Evolutionary conservation across 352 stramenopile species (phyloP).

Genomic region (Elongisporangium senticosum): DNA sequence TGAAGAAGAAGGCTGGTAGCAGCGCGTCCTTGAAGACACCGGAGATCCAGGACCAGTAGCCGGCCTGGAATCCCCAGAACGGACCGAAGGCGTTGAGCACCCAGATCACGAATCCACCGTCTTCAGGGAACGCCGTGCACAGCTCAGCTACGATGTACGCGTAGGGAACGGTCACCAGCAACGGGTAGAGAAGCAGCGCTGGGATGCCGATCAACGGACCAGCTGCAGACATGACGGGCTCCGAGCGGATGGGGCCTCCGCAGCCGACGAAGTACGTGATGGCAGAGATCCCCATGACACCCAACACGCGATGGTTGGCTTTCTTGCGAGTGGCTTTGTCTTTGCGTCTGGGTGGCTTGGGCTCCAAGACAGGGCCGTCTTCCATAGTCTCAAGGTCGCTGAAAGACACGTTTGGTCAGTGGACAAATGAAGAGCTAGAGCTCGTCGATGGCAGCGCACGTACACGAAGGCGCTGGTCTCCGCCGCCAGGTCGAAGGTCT

Average conservation of each 20-base stretch:
- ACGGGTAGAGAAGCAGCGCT: constrained; percentile 47
- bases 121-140: constrained; percentile 65
- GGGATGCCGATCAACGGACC: constrained; percentile 53
- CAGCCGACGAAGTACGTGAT: constrained; percentile 52
- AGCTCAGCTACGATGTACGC: constrained; percentile 58
- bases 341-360: constrained; percentile 16
- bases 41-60: constrained; percentile 80
- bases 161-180: constrained; percentile 60
- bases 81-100: constrained; percentile 60
- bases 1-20: constrained; percentile 30
- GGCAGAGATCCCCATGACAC: constrained; percentile 29
- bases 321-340: constrained; percentile 1
- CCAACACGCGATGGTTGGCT: constrained; percentile 29
- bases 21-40: constrained; percentile 54
- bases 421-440: background rate
- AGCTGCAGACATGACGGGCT: constrained; percentile 42
- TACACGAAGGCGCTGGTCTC: constrained; percentile 11
- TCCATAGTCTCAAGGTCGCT: constrained; percentile 20
- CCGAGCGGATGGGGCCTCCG: constrained; percentile 43
- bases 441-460: background rate
- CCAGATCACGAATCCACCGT: constrained; percentile 69
- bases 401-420: background rate
- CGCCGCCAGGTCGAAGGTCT: background rate
- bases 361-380: constrained; percentile 9
- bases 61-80: constrained; percentile 77